phyloP scores from a whole-genome alignment of 371 early-diverging fungal genomes.

The Dinochytrium kinnereticum region DNA sequence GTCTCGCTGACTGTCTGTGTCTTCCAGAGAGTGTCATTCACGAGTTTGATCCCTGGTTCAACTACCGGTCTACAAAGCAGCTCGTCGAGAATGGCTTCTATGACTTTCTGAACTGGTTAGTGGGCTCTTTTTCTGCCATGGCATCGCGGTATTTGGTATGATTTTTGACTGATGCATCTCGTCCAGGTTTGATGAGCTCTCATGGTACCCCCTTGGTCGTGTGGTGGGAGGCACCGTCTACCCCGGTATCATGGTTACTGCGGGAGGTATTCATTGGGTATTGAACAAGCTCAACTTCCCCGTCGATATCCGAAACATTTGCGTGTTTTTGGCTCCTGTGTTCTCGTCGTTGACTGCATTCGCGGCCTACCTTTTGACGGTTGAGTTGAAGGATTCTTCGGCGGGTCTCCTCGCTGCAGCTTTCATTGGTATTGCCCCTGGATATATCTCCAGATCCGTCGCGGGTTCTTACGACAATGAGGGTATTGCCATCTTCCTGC shows the following conservation, averaged over 20 bases:
- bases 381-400: conserved; percentile 85
- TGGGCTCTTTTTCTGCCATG: too few relatives aligned
- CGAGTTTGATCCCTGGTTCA: conserved; percentile 99
- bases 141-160: too few relatives aligned
- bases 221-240: conserved; percentile 98
- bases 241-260: conserved; percentile 98
- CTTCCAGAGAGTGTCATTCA: conserved; percentile 82
- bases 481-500: conserved; percentile 97
- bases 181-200: conserved; percentile 85
- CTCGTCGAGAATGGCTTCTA: conserved; percentile 95
- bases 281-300: conserved; percentile 89
- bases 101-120: conserved; percentile 96
- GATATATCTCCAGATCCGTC: conserved; percentile 98
- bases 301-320: conserved; percentile 96
- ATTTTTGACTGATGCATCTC: not conserved
- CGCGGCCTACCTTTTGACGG: conserved; percentile 91
- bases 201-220: conserved; percentile 99
- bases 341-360: conserved; percentile 94
- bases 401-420: conserved; percentile 96
- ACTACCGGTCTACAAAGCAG: conserved; percentile 97
- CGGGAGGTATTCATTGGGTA: conserved; percentile 93
- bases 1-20: not conserved
- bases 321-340: conserved; percentile 95
- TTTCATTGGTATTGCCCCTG: conserved; percentile 97
- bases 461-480: conserved; percentile 99